A percentile compares a stretch with the other conserved stretches of the same genome.
Evolutionary conservation across 2,329 filamentous ascomycete genomes (phyloP).

Genomic region (Ophiocordyceps camponoti-saundersi): DNA sequence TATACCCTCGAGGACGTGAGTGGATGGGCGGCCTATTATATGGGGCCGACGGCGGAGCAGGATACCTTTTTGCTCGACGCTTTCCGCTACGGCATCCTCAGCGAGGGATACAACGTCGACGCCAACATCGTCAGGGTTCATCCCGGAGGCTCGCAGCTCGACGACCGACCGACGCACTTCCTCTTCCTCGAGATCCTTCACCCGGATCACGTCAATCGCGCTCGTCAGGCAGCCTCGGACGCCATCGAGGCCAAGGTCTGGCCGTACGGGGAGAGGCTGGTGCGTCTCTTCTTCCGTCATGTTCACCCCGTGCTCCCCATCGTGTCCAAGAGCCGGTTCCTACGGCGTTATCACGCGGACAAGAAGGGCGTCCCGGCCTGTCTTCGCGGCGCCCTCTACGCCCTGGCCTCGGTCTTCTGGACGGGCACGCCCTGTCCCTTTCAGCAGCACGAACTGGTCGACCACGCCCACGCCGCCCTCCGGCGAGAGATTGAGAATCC

Average conservation of each 20-base stretch:
- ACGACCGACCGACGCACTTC: conserved; percentile 26
- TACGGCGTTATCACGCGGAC: conserved; percentile 18
- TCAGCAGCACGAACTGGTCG: conserved; percentile 22
- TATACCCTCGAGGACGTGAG: conserved; percentile 24
- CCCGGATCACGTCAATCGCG: conserved; percentile 21
- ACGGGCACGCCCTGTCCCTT: conserved; percentile 15
- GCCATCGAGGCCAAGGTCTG: conserved; percentile 23
- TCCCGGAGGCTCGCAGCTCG: conserved; percentile 14
- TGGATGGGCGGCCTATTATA: conserved; percentile 24
- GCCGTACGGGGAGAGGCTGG: conserved; percentile 20
- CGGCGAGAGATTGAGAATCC: conserved; percentile 28
- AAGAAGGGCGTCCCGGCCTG: conserved; percentile 24
- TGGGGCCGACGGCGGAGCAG: conserved; percentile 27
- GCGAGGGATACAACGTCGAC: conserved; percentile 24
- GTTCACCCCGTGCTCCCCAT: conserved; percentile 26
- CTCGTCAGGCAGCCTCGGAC: conserved; percentile 19
- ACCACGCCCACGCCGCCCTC: conserved; percentile 23
- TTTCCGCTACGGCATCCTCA: conserved; percentile 27
- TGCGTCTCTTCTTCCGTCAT: conserved; percentile 26
- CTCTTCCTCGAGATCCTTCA: conserved; percentile 25
- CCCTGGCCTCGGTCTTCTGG: conserved; percentile 25
- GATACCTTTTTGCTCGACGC: conserved; percentile 27
- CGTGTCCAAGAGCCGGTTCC: conserved; percentile 25
- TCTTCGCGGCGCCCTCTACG: conserved; percentile 26
- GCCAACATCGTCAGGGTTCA: conserved; percentile 26